Evolutionary conservation across 306 rosid species (phyloP).

Genomic region (Cucurbita moschata): DNA sequence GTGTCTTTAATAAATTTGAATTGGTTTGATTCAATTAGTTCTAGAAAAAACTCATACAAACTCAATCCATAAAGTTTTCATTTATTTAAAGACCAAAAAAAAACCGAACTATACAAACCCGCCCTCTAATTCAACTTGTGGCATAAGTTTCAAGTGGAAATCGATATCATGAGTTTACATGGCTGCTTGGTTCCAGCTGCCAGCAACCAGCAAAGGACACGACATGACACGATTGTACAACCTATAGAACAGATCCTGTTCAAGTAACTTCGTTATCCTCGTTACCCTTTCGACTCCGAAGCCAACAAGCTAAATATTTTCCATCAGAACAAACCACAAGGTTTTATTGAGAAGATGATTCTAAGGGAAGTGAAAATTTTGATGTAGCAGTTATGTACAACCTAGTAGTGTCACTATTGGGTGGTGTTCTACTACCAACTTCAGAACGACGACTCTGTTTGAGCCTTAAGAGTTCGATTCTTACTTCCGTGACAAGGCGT

Average conservation of each 20-base stretch:
- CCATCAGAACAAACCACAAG: constrained; percentile 4
- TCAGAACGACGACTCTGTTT: constrained; percentile 11
- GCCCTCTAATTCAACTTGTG: neutral
- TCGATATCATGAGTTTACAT: neutral
- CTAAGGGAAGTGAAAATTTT: neutral
- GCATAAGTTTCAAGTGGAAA: neutral
- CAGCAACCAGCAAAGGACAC: neutral
- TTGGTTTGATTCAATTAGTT: too few relatives aligned
- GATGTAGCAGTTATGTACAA: neutral
- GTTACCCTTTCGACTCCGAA: neutral
- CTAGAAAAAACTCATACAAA: too few relatives aligned
- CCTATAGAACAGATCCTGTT: neutral
- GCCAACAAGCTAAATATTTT: neutral
- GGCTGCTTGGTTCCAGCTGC: neutral
- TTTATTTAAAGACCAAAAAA: too few relatives aligned
- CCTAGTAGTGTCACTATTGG: constrained; percentile 8
- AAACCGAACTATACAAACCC: too few relatives aligned
- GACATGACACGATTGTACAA: neutral
- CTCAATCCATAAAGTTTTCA: too few relatives aligned
- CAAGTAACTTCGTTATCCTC: neutral
- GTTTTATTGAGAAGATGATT: neutral
- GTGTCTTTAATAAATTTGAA: too few relatives aligned
- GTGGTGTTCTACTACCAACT: constrained; percentile 14
- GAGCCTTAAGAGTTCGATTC: constrained; percentile 14
- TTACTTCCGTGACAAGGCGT: constrained; percentile 23